These are phyloP conservation scores for Phanerodontia chrysosporium DNA, from an alignment of 768 basidiomycete species.

Conservation along the genomic window DNA sequence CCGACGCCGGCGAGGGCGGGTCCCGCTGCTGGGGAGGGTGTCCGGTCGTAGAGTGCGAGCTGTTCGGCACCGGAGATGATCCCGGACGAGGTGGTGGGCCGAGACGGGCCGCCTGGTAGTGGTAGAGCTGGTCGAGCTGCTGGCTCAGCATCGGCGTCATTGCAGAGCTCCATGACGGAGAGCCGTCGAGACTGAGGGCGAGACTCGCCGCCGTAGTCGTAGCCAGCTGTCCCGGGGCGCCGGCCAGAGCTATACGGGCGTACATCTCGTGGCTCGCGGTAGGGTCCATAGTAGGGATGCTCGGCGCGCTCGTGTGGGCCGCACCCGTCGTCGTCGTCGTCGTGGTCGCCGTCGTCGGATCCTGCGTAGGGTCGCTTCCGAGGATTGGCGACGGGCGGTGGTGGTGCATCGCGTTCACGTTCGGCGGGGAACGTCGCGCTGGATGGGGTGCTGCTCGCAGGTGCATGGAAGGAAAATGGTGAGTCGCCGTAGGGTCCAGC, in stretches of 20 bases:
- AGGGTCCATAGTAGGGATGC: conserved; percentile 7
- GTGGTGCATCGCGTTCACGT: conserved; percentile 7
- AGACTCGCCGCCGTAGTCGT: conserved; percentile 71
- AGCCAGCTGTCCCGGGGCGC: conserved; percentile 27
- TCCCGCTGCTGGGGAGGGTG: conserved; percentile 23
- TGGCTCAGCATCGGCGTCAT: conserved; percentile 53
- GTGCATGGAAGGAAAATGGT: conserved; percentile 78
- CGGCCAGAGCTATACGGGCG: conserved; percentile 30
- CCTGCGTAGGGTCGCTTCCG: conserved; percentile 62
- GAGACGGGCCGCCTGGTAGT: conserved; percentile 24
- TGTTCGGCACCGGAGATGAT: conserved; percentile 28
- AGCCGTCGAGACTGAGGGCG: conserved; percentile 76
- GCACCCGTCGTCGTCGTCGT: too few relatives aligned
- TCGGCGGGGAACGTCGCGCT: conserved; percentile 23
- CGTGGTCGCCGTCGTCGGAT: conserved; percentile 45
- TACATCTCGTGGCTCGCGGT: conserved; percentile 15
- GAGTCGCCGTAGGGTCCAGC: conserved; percentile 43
- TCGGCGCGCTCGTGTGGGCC: neutral
- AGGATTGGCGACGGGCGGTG: conserved; percentile 35
- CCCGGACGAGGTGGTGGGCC: conserved; percentile 31
- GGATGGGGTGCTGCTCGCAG: conserved; percentile 37
- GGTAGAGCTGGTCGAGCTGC: conserved; percentile 46
- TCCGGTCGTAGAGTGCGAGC: conserved; percentile 45
- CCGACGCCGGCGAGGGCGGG: conserved; percentile 1
- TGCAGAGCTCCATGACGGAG: conserved; percentile 87